Evolutionary conservation across 2,329 filamentous ascomycete genomes (phyloP), one percentile per base, ranked within the genome.

Genomic region (Pseudogymnoascus sp.): DNA sequence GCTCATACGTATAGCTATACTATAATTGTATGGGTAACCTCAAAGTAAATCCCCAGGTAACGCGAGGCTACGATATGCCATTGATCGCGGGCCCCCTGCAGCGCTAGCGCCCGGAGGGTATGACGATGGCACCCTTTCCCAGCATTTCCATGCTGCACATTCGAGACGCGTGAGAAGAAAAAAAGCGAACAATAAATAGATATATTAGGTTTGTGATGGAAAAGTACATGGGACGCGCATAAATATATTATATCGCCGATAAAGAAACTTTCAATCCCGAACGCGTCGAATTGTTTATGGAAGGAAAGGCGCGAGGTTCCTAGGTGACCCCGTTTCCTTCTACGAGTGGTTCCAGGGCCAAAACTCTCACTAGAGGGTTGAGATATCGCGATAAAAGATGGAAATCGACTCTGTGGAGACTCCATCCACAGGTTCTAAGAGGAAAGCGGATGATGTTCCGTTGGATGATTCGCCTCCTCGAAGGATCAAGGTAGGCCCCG

Each of bases 371-470:
- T 22, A 22, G n/a, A 3, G n/a, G 49, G 16, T 55, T 33, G 28
- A 55, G 11, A 35, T 55, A 55, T 55, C n/a, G 9, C 8, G n/a
- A 33, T 5, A 22, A 33, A 22, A 33, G 2, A 55, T 55, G 49
- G 49, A 55, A 33, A 33, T 55, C 49, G 49, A 55, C 28, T 55
- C 49, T 22, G 28, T 33, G 49, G 28, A 55, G 60, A 65, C 69
- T 60, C 65, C 66, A 19, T n/a, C 38, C 19, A 67, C 71, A 63
- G 72, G 72, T 6, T 69, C 72, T 8, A 84, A 84, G 69, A 75
- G 82, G 49, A 77, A 81, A 45, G 80, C 77, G 12, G 76, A 79
- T 63, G 79, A 80, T 14, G 68, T 70, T 60, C 71, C 72, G 16
- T 65, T 73, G 59, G 67, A 62, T 66, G 72, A 65, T 65, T 76